These are phyloP conservation scores for Actinidia arguta DNA, from an alignment of 179 eudicot species.

Conservation along the genomic window DNA sequence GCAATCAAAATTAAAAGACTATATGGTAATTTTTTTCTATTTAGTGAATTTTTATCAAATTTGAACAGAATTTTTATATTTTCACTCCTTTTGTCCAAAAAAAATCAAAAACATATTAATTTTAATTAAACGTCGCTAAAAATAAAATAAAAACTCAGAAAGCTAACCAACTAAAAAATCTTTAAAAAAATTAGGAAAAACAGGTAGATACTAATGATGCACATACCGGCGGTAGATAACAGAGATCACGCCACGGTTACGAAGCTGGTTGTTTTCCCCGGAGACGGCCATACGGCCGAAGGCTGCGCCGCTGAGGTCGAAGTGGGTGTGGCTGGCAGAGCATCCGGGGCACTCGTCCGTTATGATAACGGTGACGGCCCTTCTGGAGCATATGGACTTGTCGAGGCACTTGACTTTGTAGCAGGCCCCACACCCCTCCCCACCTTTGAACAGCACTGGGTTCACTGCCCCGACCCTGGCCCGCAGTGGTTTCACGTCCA, in stretches of 20 bases:
- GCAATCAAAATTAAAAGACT: too few species aligned
- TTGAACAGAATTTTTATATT: too few species aligned
- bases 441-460: conserved; percentile 77
- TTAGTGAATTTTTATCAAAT: too few species aligned
- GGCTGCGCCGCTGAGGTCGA: conserved; percentile 97
- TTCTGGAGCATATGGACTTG: conserved; percentile 67
- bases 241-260: conserved; percentile 74
- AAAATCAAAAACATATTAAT: too few species aligned
- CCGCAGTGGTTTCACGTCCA: conserved; percentile 89
- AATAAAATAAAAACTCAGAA: too few species aligned
- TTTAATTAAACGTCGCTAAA: too few species aligned
- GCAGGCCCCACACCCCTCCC: conserved; percentile 99
- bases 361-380: conserved; percentile 89
- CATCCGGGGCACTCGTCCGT: conserved; percentile 97
- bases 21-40: too few species aligned
- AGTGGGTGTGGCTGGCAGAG: conserved; percentile 64
- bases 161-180: too few species aligned
- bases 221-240: conserved; percentile 70
- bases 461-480: conserved; percentile 93
- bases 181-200: too few species aligned
- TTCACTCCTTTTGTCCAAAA: too few species aligned
- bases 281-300: conserved; percentile 84
- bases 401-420: conserved; percentile 90
- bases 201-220: too few species aligned
- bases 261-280: conserved; percentile 59